Evolutionary conservation across 176 grass and related monocot species (phyloP), one percentile per base, ranked within the genome.

Genomic region (Rhynchospora breviuscula): DNA sequence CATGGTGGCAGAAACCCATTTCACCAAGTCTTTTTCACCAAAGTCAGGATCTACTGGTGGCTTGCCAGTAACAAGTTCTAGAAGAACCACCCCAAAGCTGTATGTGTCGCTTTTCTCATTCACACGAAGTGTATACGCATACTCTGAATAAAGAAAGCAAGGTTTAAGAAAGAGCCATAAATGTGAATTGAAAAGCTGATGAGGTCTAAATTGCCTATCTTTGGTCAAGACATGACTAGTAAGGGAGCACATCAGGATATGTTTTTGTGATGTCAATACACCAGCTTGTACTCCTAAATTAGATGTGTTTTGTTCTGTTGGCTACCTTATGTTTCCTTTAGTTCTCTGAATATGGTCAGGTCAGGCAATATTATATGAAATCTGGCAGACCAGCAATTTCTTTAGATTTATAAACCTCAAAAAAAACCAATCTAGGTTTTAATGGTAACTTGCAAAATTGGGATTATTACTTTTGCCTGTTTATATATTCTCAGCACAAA

Each of bases 81-180:
- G 87, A 53, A 98, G 91, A 12, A 98, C 95, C 22, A 98, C 95
- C 10, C 95, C 95, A 2, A 95, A 93, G 75, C 95, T 98, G 63
- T 98, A 98, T 10, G 86, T 93, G 86, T 98, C 95, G 0, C 95
- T 95, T 83, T 98, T 98, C 85, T 98, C 95, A 33, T 87, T 98
- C 13, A 98, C 95, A 14, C 84, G 92, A 7, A 98, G 90, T 0
- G 95, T 98, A 67, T 98, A 98, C 0, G 95, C 95, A 0, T 98
- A 98, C 87, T 98, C 95, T 91, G 81, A 67, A 85, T 0, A 19
- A 82, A 18, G 2, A 67, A 44, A 56, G 57, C 4, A 40, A 6
- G 64, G 6, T 49, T 17, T 71, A 1, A 80, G 81, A 29, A 60
- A 81, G 31, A 76, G 22, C 22, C 67, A 51, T 29, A 29, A 29